Conservation (phyloP, 371 early-diverging fungal genomes). For the Mucor sp. region DNA sequence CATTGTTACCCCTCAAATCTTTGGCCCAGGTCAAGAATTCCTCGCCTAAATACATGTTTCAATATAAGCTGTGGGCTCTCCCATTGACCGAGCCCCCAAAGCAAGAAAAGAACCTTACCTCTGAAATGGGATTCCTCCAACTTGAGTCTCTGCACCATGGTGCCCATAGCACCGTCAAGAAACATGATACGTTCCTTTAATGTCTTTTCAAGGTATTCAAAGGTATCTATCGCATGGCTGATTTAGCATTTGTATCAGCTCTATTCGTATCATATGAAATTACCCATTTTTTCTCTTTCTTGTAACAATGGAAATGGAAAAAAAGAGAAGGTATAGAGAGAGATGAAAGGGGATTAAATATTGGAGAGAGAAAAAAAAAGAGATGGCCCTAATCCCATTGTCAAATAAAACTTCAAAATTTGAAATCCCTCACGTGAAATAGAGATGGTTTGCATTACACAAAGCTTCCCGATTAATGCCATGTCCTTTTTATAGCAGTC, state of each 20-base stretch:
- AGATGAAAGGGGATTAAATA: background rate
- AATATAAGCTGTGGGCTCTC: too few relatives aligned
- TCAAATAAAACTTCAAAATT: conserved; percentile 4
- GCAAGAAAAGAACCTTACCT: too few relatives aligned
- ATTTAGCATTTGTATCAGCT: background rate
- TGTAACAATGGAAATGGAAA: background rate
- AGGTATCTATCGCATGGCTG: conserved; percentile 38
- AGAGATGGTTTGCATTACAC: background rate
- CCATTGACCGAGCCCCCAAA: too few relatives aligned
- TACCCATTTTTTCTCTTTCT: background rate
- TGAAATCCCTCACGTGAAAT: background rate
- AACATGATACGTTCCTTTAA: conserved; percentile 87
- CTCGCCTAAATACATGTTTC: conserved; percentile 43
- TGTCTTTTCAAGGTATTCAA: conserved; percentile 73
- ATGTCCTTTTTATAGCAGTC: too few relatives aligned
- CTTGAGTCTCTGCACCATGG: conserved; percentile 86
- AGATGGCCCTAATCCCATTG: background rate
- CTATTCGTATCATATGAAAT: too few relatives aligned
- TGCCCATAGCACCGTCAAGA: conserved; percentile 95
- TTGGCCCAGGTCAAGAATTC: conserved; percentile 80
- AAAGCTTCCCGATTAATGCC: background rate
- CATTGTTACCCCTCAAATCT: conserved; percentile 94
- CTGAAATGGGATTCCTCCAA: conserved; percentile 86
- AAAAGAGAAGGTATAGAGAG: background rate
- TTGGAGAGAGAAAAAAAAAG: background rate